Evolutionary conservation across 2,329 filamentous ascomycete species (phyloP).

Genomic region (Talaromyces marneffei): DNA sequence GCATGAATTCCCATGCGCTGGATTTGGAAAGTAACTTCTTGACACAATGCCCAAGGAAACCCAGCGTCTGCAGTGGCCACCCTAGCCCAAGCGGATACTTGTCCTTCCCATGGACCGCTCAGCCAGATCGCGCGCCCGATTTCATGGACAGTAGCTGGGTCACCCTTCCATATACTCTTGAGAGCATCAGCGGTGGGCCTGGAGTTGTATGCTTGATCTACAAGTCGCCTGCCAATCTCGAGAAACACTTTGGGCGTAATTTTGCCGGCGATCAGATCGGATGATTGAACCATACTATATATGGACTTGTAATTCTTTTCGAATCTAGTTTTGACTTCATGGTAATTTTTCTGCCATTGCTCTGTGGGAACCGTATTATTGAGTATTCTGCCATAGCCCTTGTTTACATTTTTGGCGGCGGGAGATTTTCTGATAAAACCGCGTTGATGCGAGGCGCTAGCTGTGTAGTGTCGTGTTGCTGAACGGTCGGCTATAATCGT

Average conservation of each 20-base stretch:
- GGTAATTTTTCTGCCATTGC: background rate
- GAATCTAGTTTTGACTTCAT: background rate
- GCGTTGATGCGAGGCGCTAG: background rate
- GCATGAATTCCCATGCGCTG: background rate
- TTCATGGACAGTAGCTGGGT: background rate
- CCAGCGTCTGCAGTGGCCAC: conserved; percentile 11
- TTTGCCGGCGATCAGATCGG: background rate
- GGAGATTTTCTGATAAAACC: background rate
- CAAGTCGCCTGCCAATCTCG: conserved; percentile 2
- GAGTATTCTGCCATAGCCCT: background rate
- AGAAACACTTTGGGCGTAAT: background rate
- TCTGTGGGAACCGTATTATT: background rate
- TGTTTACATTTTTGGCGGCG: background rate
- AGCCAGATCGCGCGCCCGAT: background rate
- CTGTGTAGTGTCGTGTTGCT: background rate
- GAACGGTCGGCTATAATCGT: background rate
- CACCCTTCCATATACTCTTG: conserved; percentile 3
- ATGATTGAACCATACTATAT: background rate
- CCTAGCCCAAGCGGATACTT: background rate
- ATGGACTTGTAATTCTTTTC: background rate
- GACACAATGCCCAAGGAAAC: background rate
- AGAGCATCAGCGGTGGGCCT: background rate
- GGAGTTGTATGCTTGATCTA: background rate
- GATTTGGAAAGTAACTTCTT: no score
- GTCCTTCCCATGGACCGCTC: background rate